phyloP scores from a whole-genome alignment of 257 asterid species.

The Salvia hispanica region DNA sequence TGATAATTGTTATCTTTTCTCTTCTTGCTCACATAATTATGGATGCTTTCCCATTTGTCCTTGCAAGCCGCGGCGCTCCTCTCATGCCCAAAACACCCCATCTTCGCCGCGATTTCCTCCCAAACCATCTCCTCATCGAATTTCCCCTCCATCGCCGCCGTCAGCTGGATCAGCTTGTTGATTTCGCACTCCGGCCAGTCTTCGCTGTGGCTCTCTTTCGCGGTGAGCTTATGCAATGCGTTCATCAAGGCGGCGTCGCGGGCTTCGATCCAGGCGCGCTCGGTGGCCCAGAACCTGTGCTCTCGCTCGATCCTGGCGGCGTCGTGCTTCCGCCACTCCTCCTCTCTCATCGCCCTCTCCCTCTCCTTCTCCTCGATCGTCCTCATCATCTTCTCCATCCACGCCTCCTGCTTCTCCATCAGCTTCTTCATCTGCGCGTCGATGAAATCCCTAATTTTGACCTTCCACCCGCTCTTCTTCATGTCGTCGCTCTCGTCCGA shows the following conservation, averaged over 20 bases:
- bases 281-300: slow-evolving; percentile 80
- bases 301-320: slow-evolving; percentile 66
- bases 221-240: slow-evolving; percentile 43
- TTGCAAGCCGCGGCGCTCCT: slow-evolving; percentile 61
- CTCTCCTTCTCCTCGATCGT: slow-evolving; percentile 75
- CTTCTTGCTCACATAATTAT: slow-evolving; percentile 55
- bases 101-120: slow-evolving; percentile 68
- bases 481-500: slow-evolving; percentile 49
- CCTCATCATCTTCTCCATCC: slow-evolving; percentile 85
- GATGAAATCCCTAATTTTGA: slow-evolving; percentile 66
- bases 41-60: slow-evolving; percentile 65
- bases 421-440: slow-evolving; percentile 73
- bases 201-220: not conserved
- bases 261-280: slow-evolving; percentile 84
- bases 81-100: slow-evolving; percentile 68
- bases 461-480: slow-evolving; percentile 59
- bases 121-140: slow-evolving; percentile 51
- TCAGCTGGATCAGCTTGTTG: slow-evolving; percentile 50
- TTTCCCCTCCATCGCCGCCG: slow-evolving; percentile 54
- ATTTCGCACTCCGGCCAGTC: slow-evolving; percentile 69
- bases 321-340: slow-evolving; percentile 83
- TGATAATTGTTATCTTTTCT: slow-evolving; percentile 50
- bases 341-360: slow-evolving; percentile 70
- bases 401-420: slow-evolving; percentile 80
- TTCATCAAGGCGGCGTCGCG: slow-evolving; percentile 73